These are phyloP conservation scores for Phyllosticta citribraziliensis DNA, from an alignment of 2,329 filamentous ascomycete species.

Conservation along the genomic window DNA sequence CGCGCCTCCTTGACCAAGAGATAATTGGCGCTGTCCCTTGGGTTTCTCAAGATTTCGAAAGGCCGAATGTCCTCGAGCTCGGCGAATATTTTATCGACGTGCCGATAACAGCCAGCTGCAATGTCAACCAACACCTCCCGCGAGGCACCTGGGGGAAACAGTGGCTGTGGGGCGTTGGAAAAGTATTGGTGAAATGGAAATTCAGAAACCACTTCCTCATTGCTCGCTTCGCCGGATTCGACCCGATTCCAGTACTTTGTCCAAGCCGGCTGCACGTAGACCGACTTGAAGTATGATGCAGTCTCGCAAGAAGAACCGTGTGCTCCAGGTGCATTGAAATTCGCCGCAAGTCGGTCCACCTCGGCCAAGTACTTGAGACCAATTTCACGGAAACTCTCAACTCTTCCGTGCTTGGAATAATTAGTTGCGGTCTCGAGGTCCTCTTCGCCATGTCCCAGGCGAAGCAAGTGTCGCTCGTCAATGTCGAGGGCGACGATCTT, in stretches of 20 bases:
- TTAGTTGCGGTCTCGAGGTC: constrained; percentile 77
- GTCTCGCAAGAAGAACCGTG: constrained; percentile 95
- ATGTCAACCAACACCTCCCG: constrained; percentile 64
- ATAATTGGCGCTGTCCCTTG: constrained; percentile 92
- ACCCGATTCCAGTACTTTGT: constrained; percentile 65
- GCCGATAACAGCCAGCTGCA: constrained; percentile 74
- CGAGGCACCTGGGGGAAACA: constrained; percentile 61
- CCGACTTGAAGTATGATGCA: constrained; percentile 89
- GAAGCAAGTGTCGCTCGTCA: constrained; percentile 84
- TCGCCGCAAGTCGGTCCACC: constrained; percentile 75
- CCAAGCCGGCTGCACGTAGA: constrained; percentile 86
- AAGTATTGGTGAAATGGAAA: constrained; percentile 92
- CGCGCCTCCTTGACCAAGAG: constrained; percentile 91
- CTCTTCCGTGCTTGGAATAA: constrained; percentile 89
- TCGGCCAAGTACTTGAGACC: constrained; percentile 68
- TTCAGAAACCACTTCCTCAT: constrained; percentile 54
- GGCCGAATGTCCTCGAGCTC: constrained; percentile 89
- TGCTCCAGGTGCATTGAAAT: constrained; percentile 80
- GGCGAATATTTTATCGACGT: constrained; percentile 82
- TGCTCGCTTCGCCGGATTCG: constrained; percentile 45
- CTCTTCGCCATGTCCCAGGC: constrained; percentile 90
- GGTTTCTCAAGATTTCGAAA: constrained; percentile 83
- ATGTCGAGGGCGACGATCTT: constrained; percentile 97
- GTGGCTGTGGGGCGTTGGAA: constrained; percentile 70
- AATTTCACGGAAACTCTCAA: constrained; percentile 91